Evolutionary conservation across 805 yeast genomes (phyloP), one percentile per base, ranked within the genome.

Genomic region (Starmerella vaccinii): DNA sequence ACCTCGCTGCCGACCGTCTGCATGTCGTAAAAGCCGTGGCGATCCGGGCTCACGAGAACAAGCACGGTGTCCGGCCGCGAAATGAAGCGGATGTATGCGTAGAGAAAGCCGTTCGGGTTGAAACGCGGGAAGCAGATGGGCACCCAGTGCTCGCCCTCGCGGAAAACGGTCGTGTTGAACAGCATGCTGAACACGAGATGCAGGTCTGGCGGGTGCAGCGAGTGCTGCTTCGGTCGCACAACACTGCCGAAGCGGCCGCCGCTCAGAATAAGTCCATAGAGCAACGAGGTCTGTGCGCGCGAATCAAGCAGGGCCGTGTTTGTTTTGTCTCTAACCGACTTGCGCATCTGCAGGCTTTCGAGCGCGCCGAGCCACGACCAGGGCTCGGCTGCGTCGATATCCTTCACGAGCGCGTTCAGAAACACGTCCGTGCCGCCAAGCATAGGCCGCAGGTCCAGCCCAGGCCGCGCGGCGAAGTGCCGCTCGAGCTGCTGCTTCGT

Each of bases 51-150:
- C 7, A 80, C 67, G 19, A 80, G 68, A 2, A 76, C 71, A 13
- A 80, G 62, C 3, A 76, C 62, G 57, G 65, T 69, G 54, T 34
- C 62, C 52, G 49, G 51, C 26, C 48, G 50, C 41, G 73, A 73
- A 43, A 81, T 62, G 56, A 80, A 79, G 51, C 79, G 80, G 40
- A 88, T 83, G 60, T 83, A 86, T 12, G 87, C 80, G 61, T 92
- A 84, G 5, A 90, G 67, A 60, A 89, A 92, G 9, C 98, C 98
- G 56, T 80, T 80, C 1, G 86, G 69, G 62, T 92, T 90, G 70
- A 90, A 90, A 58, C 84, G 79, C 0, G 97, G 95, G 63, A 90
- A 72, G 65, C 98, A 90, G 0, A 90, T 72, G 0, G 98, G 98
- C 12, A 85, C 76, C 97, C 97, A 92, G 51, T 87, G 77, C 61